Evolutionary conservation across 208 protist genomes (phyloP), one percentile per base, ranked within the genome.

Genomic region (Trypanosoma melophagium): DNA sequence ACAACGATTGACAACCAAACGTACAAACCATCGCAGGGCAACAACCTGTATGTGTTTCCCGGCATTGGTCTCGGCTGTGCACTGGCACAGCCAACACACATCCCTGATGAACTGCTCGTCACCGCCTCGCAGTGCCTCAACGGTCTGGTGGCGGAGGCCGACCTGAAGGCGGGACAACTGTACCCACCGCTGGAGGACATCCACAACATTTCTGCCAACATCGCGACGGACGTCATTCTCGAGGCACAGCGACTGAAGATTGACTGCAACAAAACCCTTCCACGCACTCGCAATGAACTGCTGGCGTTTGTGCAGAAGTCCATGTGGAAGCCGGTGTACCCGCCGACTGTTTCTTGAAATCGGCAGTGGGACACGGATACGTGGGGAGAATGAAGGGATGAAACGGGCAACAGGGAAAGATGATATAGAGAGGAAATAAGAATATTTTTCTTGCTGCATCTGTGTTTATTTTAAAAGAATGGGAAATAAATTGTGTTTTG

Each of bases 41-140:
- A 99, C 86, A 99, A 99, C 82, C 89, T 98, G 58, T 96, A 97
- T 75, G 86, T 98, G 55, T 98, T 98, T 86, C 96, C 96, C 25
- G 97, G 96, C 47, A 57, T 99, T 22, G 98, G 94, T 44, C 88
- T 99, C 22, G 98, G 93, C 45, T 89, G 84, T 66, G 66, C 59
- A 50, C 60, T 93, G 7, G 83, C 84, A 12, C 76, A 90, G 71
- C 76, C 90, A n/a, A 77, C 67, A 17, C 44, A 83, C 53, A 97
- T 99, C 49, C 91, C 96, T 8, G 86, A 98, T 55, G 74, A 81
- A 31, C 95, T 98, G 58, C 74, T 99, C 63, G 70, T 84, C 25
- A 65, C 69, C 7, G 87, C 97, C 0, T 84, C 96, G 17, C 49
- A 69, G 45, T 70, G 77, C 21, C 84, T 98, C 14, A 87, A 76